Evolutionary conservation across 208 protist species (phyloP).

Genomic region (Acanthamoeba rhysodes): DNA sequence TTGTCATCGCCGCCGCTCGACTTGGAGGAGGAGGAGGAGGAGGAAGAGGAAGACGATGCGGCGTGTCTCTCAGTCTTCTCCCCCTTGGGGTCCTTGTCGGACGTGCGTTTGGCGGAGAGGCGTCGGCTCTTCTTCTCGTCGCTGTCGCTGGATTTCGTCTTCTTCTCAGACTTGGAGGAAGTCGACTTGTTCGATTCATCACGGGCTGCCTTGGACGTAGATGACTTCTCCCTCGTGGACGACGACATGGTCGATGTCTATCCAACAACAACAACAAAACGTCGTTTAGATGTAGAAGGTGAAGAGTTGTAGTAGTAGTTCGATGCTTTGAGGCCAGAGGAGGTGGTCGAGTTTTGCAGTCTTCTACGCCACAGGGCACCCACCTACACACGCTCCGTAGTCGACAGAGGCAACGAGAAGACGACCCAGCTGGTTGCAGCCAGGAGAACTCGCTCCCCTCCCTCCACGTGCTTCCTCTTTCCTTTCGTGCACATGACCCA

Average conservation of each 20-base stretch:
- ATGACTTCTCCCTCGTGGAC: background rate
- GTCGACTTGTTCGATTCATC: background rate
- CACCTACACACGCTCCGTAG: too few species aligned
- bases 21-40: slow-evolving; percentile 46
- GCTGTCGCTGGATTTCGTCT: background rate
- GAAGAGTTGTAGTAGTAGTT: too few species aligned
- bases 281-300: too few species aligned
- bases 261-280: too few species aligned
- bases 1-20: background rate
- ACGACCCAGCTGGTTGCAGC: too few species aligned
- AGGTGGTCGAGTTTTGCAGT: too few species aligned
- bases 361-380: too few species aligned
- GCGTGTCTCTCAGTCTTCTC: background rate
- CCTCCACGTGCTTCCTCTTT: too few species aligned
- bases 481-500: background rate
- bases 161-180: background rate
- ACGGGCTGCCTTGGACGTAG: background rate
- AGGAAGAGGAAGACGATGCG: background rate
- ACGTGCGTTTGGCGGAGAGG: background rate
- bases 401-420: too few species aligned
- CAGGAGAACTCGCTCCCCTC: too few species aligned
- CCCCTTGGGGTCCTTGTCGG: background rate
- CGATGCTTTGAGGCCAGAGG: too few species aligned
- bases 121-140: slow-evolving; percentile 29
- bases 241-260: background rate